Conservation (phyloP, 1,139 yeast genomes). For the Lodderomyces pseudojiufengensis region DNA sequence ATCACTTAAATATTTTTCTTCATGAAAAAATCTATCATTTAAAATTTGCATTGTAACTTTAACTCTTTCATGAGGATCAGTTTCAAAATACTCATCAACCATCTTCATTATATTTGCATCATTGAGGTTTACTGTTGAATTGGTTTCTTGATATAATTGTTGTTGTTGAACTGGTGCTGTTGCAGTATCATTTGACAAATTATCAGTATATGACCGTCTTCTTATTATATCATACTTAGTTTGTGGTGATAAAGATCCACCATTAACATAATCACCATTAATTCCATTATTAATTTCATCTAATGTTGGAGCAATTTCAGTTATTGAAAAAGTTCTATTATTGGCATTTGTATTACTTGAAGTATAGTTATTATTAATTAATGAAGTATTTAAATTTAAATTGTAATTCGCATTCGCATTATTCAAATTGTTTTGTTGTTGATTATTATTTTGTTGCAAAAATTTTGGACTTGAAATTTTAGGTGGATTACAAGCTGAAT, state of each 20-base stretch:
- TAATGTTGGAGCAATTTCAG: constrained; percentile 11
- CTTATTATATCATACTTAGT: constrained; percentile 14
- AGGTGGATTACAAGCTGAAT: too few species aligned
- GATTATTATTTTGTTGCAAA: too few species aligned
- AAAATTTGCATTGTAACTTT: constrained; percentile 28
- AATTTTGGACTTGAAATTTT: too few species aligned
- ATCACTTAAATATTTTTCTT: constrained; percentile 28
- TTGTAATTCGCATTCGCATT: constrained; percentile 1
- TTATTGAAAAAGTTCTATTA: constrained; percentile 12
- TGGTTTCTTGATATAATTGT: neutral
- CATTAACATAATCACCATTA: neutral
- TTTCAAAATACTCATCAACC: constrained; percentile 35
- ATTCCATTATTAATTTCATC: constrained; percentile 1
- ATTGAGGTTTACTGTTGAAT: constrained; percentile 2
- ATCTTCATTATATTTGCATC: constrained; percentile 17
- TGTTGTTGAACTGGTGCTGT: neutral
- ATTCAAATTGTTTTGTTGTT: neutral
- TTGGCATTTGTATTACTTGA: constrained; percentile 4
- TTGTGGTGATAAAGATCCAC: constrained; percentile 8
- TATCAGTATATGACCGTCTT: constrained; percentile 28
- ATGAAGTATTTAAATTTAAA: too few species aligned
- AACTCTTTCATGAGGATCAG: constrained; percentile 41
- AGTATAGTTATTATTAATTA: constrained; percentile 10
- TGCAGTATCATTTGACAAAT: constrained; percentile 5
- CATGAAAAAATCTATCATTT: constrained; percentile 25